A percentile compares a stretch with the other conserved stretches of the same genome.
phyloP scores from a whole-genome alignment of 805 yeast species.

The Candida takata region DNA sequence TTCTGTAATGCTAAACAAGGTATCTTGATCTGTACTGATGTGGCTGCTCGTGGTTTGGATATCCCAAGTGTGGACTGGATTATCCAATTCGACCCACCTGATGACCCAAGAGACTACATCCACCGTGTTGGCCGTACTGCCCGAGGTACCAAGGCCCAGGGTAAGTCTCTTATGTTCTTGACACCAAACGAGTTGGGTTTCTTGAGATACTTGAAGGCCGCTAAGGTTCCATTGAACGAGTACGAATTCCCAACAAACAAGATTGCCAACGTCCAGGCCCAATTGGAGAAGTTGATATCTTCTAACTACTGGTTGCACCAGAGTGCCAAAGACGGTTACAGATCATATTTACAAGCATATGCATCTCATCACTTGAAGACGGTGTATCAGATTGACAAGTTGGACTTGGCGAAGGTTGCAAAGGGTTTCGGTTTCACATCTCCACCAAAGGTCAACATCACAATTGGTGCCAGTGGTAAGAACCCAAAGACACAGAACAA shows the following conservation, averaged over 20 bases:
- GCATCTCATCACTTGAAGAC: slow-evolving; percentile 95
- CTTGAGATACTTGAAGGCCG: slow-evolving; percentile 88
- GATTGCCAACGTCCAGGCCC: slow-evolving; percentile 94
- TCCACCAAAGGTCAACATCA: slow-evolving; percentile 95
- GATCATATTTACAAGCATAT: slow-evolving; percentile 94
- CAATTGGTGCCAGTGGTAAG: slow-evolving; percentile 89
- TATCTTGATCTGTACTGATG: slow-evolving; percentile 91
- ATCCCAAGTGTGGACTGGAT: slow-evolving; percentile 99
- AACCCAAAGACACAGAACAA: slow-evolving; percentile 28
- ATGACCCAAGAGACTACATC: slow-evolving; percentile 98
- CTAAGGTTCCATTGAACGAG: slow-evolving; percentile 95
- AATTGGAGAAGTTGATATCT: slow-evolving; percentile 82
- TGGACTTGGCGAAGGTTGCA: slow-evolving; percentile 92
- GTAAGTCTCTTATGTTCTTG: slow-evolving; percentile 91
- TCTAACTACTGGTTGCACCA: slow-evolving; percentile 93
- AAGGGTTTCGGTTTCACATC: slow-evolving; percentile 90
- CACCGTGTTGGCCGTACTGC: slow-evolving; percentile 99
- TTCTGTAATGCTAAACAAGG: slow-evolving; percentile 97
- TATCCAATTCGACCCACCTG: slow-evolving; percentile 98
- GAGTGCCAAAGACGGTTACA: slow-evolving; percentile 94
- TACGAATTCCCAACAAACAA: slow-evolving; percentile 92
- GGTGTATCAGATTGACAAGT: slow-evolving; percentile 91
- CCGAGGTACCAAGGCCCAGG: slow-evolving; percentile 84
- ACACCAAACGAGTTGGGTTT: slow-evolving; percentile 93
- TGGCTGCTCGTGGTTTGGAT: slow-evolving; percentile 98